Evolutionary conservation across 2,329 filamentous ascomycete genomes (phyloP).

Genomic region (Sordariomycetes sp.): DNA sequence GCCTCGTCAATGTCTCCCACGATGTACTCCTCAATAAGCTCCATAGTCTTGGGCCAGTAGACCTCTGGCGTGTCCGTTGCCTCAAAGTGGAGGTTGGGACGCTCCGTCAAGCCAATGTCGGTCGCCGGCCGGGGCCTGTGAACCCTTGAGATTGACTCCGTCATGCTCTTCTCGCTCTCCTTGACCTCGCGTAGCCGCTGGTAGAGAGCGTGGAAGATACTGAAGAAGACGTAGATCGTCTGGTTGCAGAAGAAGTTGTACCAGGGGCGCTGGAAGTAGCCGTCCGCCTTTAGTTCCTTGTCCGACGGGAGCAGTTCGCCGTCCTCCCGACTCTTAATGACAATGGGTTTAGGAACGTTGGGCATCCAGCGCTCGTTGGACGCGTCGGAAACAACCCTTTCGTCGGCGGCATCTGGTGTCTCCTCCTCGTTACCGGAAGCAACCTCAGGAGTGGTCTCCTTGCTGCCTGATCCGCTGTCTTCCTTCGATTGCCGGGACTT

Average conservation of each 20-base stretch:
- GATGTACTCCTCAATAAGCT: conserved; percentile 78
- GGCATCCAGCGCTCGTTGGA: conserved; percentile 54
- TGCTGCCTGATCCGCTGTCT: conserved; percentile 67
- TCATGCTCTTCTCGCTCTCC: conserved; percentile 59
- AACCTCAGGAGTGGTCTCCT: conserved; percentile 78
- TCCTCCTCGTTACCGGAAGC: conserved; percentile 70
- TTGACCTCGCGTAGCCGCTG: conserved; percentile 75
- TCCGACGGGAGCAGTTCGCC: conserved; percentile 44
- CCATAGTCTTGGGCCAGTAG: conserved; percentile 76
- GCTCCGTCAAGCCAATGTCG: conserved; percentile 72
- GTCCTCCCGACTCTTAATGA: conserved; percentile 31
- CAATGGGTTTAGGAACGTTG: conserved; percentile 40
- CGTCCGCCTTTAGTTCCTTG: conserved; percentile 59
- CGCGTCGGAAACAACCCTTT: conserved; percentile 45
- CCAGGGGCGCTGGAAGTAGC: conserved; percentile 65
- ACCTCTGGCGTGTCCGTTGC: conserved; percentile 43
- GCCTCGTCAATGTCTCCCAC: conserved; percentile 68
- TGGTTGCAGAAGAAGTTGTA: conserved; percentile 90
- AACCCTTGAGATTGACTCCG: conserved; percentile 59
- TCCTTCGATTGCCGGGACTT: conserved; percentile 62
- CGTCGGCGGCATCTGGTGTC: conserved; percentile 46
- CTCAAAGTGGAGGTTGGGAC: conserved; percentile 66
- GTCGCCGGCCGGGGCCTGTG: conserved; percentile 68
- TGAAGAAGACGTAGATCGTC: conserved; percentile 89
- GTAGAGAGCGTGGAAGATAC: conserved; percentile 85